Base-by-base conservation (phyloP, 2,329 filamentous ascomycete species). In the Fusarium sp. region DNA sequence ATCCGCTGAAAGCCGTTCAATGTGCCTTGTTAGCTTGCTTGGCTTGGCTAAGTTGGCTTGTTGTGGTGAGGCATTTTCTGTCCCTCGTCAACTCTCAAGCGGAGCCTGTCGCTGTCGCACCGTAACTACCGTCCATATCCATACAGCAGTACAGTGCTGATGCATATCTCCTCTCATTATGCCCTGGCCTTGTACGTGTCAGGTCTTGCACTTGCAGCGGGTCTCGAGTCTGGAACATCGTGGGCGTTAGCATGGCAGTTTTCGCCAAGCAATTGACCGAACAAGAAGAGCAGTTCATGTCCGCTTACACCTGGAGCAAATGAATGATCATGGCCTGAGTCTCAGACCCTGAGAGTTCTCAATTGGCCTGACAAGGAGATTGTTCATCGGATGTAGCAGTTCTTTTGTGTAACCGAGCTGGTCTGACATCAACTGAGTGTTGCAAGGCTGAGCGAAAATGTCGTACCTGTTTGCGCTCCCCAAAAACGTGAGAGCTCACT, bases 41-140 rank as follows among this genome's bases (percentile, higher is more conserved):
- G 38, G 57, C 52, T 53, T 47, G 50, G 49, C 35, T 57, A 39
- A 33, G 46, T 27, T 29, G 29, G 38, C 33, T 54, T 66, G 46
- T 73, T 46, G 53, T 73, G 62, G 62, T 73, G 70, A 73, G 70
- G 70, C 70, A 73, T 73, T 73, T 73, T 73, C 62, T 73, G 70
- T 68, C 70, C 50, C 55, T 67, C 62, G 57, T 60, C 62, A 55
- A 71, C 35, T 64, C 41, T 39, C 27, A 58, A 64, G 65, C 65
- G 65, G 65, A 68, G 61, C 47, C 62, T 36, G 49, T 53, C 56
- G 67, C 52, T 36, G 49, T 53, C 52, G 68, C 68, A 62, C 69
- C 60, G 65, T 61, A 62, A 72, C 69, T 57, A 72, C 68, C 50
- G 38, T 39, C 50, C 35, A 44, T 15, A 46, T 54, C 54, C 50